Evolutionary conservation across 2,329 filamentous ascomycete species (phyloP).

Genomic region (Calonectria pseudoturangicola): DNA sequence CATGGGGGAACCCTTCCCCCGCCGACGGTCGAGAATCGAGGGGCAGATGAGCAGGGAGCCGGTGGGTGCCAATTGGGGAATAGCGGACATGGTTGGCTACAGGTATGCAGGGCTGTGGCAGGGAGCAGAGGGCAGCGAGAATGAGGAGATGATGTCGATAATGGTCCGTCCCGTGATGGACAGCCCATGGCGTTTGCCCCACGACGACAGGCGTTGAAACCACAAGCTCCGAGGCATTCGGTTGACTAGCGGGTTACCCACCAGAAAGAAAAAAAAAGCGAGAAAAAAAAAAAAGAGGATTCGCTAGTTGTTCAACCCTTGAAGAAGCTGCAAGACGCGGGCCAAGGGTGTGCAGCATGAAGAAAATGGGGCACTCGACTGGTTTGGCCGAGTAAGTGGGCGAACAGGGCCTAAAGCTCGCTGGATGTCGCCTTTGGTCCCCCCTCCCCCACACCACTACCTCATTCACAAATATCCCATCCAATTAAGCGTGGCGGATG

Average conservation of each 20-base stretch:
- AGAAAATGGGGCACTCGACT: conserved; percentile 16
- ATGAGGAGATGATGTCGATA: conserved; percentile 25
- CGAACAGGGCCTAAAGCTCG: conserved; percentile 3
- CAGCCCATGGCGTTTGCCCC: conserved; percentile 17
- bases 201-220: conserved; percentile 3
- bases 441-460: conserved; percentile 42
- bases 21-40: conserved; percentile 18
- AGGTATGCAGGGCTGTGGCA: conserved; percentile 11
- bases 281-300: conserved; percentile 1
- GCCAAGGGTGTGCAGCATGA: conserved; percentile 18
- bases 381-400: conserved; percentile 20
- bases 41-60: conserved; percentile 16
- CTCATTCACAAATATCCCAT: conserved; percentile 22
- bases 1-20: conserved; percentile 33
- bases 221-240: conserved; percentile 14
- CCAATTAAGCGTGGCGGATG: conserved; percentile 42
- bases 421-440: conserved; percentile 10
- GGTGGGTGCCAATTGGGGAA: conserved; percentile 21
- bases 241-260: background rate
- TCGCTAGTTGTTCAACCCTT: conserved; percentile 1
- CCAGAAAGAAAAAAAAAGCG: conserved; percentile 3
- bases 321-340: conserved; percentile 18
- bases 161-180: conserved; percentile 25
- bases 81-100: conserved; percentile 23
- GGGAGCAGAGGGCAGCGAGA: conserved; percentile 10